Conservation (phyloP, 495 filamentous ascomycete species). For the Talaromyces proteolyticus region DNA sequence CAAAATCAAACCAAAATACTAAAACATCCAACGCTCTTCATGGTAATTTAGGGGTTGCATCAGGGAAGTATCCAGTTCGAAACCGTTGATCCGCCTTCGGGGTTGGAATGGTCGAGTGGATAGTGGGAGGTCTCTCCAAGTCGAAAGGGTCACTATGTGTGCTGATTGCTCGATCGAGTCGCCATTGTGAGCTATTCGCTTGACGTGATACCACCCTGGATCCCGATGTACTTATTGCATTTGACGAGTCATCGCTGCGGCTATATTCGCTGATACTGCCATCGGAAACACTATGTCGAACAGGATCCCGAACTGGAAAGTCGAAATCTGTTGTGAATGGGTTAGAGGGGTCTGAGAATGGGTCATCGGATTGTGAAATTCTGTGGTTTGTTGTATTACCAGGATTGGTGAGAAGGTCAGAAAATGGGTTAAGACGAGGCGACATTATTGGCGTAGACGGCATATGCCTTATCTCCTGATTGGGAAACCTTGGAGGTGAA, state of each 20-base stretch:
- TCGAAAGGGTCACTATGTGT: conserved; percentile 63
- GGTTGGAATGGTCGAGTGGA: background rate
- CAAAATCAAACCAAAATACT: no score
- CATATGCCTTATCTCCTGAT: background rate
- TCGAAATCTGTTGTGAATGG: background rate
- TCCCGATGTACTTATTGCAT: background rate
- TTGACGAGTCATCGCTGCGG: background rate
- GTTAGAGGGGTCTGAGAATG: background rate
- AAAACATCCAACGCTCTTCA: no score
- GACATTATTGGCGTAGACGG: background rate
- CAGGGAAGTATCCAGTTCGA: no score
- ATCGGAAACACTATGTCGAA: background rate
- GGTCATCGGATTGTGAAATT: background rate
- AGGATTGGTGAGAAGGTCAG: background rate
- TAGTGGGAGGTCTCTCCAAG: conserved; percentile 40
- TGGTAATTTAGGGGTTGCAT: no score
- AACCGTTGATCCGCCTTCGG: background rate
- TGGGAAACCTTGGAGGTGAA: background rate
- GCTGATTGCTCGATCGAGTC: background rate
- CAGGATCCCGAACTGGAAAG: background rate
- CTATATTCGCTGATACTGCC: background rate
- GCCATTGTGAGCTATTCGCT: background rate
- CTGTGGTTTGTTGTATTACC: background rate
- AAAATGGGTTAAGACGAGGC: background rate
- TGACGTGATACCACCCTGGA: background rate